Conservation (phyloP, 371 early-diverging fungal species). For the Mucor mucedo region DNA sequence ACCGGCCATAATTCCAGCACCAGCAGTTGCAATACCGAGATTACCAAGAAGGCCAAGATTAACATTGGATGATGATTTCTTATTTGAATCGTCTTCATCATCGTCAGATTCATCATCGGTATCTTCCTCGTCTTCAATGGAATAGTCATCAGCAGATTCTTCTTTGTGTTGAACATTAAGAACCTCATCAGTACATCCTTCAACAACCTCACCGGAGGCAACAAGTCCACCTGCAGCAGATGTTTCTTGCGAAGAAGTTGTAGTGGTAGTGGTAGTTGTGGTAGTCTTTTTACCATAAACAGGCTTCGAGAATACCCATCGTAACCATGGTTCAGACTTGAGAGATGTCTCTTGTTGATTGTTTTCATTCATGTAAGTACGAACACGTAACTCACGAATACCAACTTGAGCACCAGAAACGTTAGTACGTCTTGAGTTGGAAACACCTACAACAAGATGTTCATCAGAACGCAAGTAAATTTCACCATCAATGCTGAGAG, state of each 20-base stretch:
- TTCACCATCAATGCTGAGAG: constrained; percentile 46
- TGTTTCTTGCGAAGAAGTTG: neutral
- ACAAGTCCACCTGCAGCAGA: neutral
- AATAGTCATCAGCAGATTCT: constrained; percentile 36
- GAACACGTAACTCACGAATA: constrained; percentile 33
- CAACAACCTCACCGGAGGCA: constrained; percentile 19
- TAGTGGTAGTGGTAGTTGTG: constrained; percentile 10
- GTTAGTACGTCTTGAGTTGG: constrained; percentile 30
- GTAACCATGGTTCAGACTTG: constrained; percentile 42
- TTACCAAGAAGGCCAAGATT: constrained; percentile 10
- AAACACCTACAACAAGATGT: constrained; percentile 40
- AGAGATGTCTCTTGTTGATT: constrained; percentile 34
- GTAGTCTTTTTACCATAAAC: constrained; percentile 31
- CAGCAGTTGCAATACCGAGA: constrained; percentile 27
- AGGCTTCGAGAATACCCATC: constrained; percentile 48
- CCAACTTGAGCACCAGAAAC: constrained; percentile 51
- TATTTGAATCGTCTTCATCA: constrained; percentile 8
- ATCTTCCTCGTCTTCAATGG: constrained; percentile 31
- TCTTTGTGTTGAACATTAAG: constrained; percentile 31
- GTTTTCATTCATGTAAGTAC: constrained; percentile 27
- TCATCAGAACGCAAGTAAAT: constrained; percentile 40
- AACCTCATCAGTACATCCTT: constrained; percentile 39
- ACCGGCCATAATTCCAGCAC: constrained; percentile 22
- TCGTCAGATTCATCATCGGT: neutral
- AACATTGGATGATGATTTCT: constrained; percentile 6